Conservation (phyloP, 176 grass and related monocot species). For the Oryza officinalis region DNA sequence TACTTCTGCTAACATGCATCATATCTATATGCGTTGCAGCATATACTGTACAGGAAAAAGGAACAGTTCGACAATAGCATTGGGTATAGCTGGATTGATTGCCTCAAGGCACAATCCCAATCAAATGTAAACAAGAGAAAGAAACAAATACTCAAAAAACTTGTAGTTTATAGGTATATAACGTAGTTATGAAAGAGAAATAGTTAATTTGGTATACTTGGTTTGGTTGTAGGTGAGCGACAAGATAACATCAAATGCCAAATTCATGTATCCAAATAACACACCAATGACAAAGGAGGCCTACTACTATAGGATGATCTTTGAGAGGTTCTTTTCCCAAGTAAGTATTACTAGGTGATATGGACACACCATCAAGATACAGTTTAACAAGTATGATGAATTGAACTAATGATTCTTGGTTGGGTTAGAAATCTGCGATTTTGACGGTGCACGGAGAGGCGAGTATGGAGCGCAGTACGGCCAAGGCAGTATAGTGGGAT, state of each 20-base stretch:
- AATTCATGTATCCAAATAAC: constrained; percentile 59
- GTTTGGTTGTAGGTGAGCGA: constrained; percentile 49
- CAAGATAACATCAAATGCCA: constrained; percentile 65
- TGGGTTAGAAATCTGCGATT: constrained; percentile 61
- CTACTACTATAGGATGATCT: constrained; percentile 90
- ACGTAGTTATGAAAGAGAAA: too few relatives aligned
- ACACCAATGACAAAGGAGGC: constrained; percentile 74
- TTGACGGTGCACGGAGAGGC: constrained; percentile 62
- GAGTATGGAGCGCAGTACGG: constrained; percentile 82
- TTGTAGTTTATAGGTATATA: too few relatives aligned
- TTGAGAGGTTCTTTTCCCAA: too few relatives aligned
- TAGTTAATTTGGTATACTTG: too few relatives aligned
- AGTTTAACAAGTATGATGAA: too few relatives aligned
- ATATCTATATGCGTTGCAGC: constrained; percentile 28
- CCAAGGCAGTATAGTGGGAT: constrained; percentile 59
- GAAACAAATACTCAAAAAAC: too few relatives aligned
- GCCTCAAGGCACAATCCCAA: constrained; percentile 65
- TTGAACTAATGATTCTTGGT: too few relatives aligned
- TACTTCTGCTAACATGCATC: too few relatives aligned
- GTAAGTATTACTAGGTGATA: constrained; percentile 5
- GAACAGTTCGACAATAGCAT: constrained; percentile 93
- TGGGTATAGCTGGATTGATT: constrained; percentile 90
- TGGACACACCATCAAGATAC: too few relatives aligned
- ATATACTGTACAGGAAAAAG: constrained; percentile 89
- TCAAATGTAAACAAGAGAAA: too few relatives aligned